These are phyloP conservation scores for Penicillium capsulatum DNA, from an alignment of 2,329 filamentous ascomycete genomes.

Conservation along the genomic window DNA sequence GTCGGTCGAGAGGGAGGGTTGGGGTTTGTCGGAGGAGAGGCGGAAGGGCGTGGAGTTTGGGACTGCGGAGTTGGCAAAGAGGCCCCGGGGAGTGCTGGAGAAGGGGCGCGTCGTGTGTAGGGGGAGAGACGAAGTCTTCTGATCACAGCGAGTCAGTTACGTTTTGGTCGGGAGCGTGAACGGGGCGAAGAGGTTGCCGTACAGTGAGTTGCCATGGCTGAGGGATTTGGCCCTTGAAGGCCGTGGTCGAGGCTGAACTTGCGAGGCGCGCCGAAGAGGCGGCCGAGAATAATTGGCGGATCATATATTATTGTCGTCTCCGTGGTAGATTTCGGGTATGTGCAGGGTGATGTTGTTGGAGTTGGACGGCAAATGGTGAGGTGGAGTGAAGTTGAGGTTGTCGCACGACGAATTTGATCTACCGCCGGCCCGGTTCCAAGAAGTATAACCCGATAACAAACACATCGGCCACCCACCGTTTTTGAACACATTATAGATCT, in stretches of 20 bases:
- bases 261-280: slow-evolving; percentile 12
- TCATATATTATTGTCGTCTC: slow-evolving; percentile 5
- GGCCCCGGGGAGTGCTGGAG: slow-evolving; percentile 10
- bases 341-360: no score
- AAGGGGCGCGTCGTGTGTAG: slow-evolving; percentile 9
- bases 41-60: slow-evolving; percentile 20
- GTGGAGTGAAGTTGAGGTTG: no score
- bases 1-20: slow-evolving; percentile 10
- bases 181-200: slow-evolving; percentile 3
- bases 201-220: slow-evolving; percentile 17
- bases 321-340: no score
- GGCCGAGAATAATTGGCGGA: slow-evolving; percentile 14
- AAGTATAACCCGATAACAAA: no score
- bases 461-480: no score
- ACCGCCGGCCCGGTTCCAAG: no score
- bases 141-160: neutral
- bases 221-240: slow-evolving; percentile 10
- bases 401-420: no score
- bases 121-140: neutral
- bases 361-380: no score
- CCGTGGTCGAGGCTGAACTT: slow-evolving; percentile 6
- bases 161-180: neutral
- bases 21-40: slow-evolving; percentile 21
- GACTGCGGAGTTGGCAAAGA: slow-evolving; percentile 14
- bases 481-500: no score